Conservation (phyloP, 2,329 filamentous ascomycete genomes). For the Venturia oleaginea region DNA sequence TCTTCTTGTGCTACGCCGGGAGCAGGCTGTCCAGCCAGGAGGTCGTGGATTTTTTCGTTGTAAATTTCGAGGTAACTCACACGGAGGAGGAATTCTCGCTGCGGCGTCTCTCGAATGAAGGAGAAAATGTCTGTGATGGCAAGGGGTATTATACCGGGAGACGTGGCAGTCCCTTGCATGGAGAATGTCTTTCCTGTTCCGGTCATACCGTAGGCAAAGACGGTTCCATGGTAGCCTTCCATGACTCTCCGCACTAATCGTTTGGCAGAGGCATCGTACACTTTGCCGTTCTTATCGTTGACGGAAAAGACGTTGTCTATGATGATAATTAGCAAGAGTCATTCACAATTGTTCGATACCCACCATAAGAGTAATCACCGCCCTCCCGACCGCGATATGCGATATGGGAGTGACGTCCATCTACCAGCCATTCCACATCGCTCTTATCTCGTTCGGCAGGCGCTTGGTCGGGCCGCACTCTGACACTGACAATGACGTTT, state of each 20-base stretch:
- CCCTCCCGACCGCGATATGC: slow-evolving; percentile 81
- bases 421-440: slow-evolving; percentile 86
- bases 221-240: slow-evolving; percentile 97
- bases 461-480: slow-evolving; percentile 75
- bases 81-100: slow-evolving; percentile 83
- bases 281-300: slow-evolving; percentile 85
- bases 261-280: slow-evolving; percentile 92
- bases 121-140: slow-evolving; percentile 99
- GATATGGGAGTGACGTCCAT: slow-evolving; percentile 72
- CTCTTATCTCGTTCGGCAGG: slow-evolving; percentile 50
- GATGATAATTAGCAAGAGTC: background rate
- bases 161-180: slow-evolving; percentile 95
- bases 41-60: slow-evolving; percentile 93
- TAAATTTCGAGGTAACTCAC: slow-evolving; percentile 99
- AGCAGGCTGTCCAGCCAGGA: slow-evolving; percentile 52
- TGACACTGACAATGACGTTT: slow-evolving; percentile 91
- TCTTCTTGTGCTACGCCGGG: slow-evolving; percentile 60
- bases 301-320: slow-evolving; percentile 93
- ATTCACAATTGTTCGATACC: slow-evolving; percentile 22
- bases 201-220: slow-evolving; percentile 98
- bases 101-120: slow-evolving; percentile 93
- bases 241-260: slow-evolving; percentile 91
- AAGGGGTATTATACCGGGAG: slow-evolving; percentile 90
- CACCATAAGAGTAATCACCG: slow-evolving; percentile 88
- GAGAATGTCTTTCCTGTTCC: slow-evolving; percentile 98